Base-by-base conservation (phyloP, 306 rosid species). In the Argentina anserina region DNA sequence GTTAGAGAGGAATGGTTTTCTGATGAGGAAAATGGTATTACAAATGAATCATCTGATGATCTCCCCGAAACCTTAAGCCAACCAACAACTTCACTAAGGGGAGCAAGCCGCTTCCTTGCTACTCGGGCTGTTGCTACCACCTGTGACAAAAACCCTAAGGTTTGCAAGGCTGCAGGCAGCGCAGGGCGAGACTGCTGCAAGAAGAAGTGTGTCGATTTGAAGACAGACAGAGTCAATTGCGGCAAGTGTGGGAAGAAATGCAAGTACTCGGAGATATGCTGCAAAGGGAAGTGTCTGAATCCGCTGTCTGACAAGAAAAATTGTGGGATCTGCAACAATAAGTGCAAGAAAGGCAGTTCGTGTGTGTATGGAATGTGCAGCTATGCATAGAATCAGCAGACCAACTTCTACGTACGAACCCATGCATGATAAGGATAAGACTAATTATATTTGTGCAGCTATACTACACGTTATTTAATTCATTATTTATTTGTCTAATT, bases 241-340 rank as follows among this genome's bases (percentile, higher is more conserved):
- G 90, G 93, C 65, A 83, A 17, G 69, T 89, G 94, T 67, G 94
- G 89, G 40, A 86, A 75, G 81, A 86, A 84, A 74, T 88, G 93
- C 65, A 72, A 78, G 50, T 80, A 73, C 72, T 25, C 64, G 6
- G 84, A 86, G 77, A 79, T 76, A 4, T 89, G 94, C 64, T 89
- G 89, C 55, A 66, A 76, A 23, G 90, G 90, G 0, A 76, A 81
- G 70, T 88, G 93, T 10, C 82, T 84, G 79, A 86, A 77, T 33
- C 83, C 86, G 2, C 59, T 36, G 47, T 69, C 67, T 21, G 82
- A 84, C 67, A 41, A 60, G 79, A 82, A 81, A 26, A 80, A 88
- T 37, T 84, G 91, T 71, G 91, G 94, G 9, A 75, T 75, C 52
- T 86, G 94, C 86, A 81, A 84, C 55, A 89, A 80, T 78, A 76